Conservation (phyloP, 768 basidiomycete genomes). For the Sarcomyxa edulis region DNA sequence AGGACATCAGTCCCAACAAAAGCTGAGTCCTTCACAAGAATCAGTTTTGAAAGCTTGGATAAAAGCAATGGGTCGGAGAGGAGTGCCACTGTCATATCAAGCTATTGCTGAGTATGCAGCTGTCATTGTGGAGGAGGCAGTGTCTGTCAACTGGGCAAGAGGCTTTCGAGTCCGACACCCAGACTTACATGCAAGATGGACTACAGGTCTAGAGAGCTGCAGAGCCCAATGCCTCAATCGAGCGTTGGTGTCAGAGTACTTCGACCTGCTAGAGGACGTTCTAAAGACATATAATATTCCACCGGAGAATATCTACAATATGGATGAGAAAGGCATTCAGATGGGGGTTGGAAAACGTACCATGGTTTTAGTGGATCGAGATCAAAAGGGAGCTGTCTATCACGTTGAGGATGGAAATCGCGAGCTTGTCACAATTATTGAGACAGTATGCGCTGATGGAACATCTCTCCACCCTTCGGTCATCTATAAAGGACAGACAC, state of each 20-base stretch:
- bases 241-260: conserved; percentile 18
- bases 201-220: conserved; percentile 6
- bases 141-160: conserved; percentile 11
- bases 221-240: conserved; percentile 26
- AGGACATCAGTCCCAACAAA: conserved; percentile 12
- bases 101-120: conserved; percentile 11
- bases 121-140: conserved; percentile 5
- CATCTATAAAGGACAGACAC: conserved; percentile 5
- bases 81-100: conserved; percentile 11
- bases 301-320: conserved; percentile 22
- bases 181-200: conserved; percentile 14
- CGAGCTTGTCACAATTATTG: conserved; percentile 36
- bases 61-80: conserved; percentile 10
- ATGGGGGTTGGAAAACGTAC: conserved; percentile 13
- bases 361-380: conserved; percentile 12
- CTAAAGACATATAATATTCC: conserved; percentile 17
- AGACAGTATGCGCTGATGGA: conserved; percentile 31
- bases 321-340: conserved; percentile 24
- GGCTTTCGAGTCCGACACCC: conserved; percentile 14
- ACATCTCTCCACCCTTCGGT: background rate
- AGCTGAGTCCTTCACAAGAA: conserved; percentile 13
- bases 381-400: conserved; percentile 11
- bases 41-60: conserved; percentile 16
- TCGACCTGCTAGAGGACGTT: conserved; percentile 14
- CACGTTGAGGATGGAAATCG: conserved; percentile 20